Evolutionary conservation across 2,329 filamentous ascomycete species (phyloP), one percentile per base, ranked within the genome.

Genomic region (Clarireedia sp.): DNA sequence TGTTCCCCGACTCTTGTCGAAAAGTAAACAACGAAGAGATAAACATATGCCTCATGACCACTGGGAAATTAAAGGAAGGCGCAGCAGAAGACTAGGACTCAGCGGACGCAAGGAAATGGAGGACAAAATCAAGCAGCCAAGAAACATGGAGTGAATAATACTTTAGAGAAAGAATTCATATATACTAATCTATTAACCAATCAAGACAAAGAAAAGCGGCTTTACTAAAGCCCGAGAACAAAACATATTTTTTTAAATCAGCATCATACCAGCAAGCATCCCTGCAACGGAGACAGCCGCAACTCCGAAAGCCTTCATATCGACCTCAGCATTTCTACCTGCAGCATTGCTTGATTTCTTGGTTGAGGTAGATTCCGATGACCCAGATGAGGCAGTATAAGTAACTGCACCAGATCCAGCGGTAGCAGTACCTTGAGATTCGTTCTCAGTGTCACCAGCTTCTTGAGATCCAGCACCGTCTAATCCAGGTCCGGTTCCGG

Each of bases 401-500:
- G 64, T 63, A 21, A 62, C 60, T 8, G 57, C 55, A 33, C 64
- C 63, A 41, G 51, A 57, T 3, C 65, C 63, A 2, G 65, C 58
- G 17, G 60, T 61, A 2, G 65, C 63, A 12, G 61, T 65, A 3
- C 65, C 65, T 9, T 57, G 46, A 45, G 58, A 59, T 54, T 64
- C 60, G 38, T 57, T 63, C 2, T 59, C 54, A 1, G 60, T 74
- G 12, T 72, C 68, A 40, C 60, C 63, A 9, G 62, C 51, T 37
- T 64, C 63, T 56, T 62, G 67, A 57, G 51, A 66, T 55, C 64
- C 62, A 54, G 59, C 54, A 49, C 61, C 64, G 60, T 55, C 74
- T 73, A 67, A 45, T 45, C 65, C 64, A 37, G 75, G 74, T 6
- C 74, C 76, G 17, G 62, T 67, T 40, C 78, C 78, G 19, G 77